Conservation (phyloP, 108 stramenopile species). For the Fragilaria radians region DNA sequence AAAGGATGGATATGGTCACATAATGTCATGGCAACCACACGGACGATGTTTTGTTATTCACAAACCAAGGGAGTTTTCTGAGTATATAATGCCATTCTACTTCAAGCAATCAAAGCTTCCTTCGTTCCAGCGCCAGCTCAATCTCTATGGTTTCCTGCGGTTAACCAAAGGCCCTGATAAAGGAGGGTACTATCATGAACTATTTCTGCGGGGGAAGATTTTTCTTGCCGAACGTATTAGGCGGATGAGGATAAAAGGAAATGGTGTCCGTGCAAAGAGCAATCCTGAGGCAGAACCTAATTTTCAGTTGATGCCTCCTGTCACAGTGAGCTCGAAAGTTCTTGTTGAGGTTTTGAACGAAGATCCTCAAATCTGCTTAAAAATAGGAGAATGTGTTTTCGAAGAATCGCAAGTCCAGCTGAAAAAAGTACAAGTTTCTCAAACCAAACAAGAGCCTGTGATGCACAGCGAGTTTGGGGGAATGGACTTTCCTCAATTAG, state of each 20-base stretch:
- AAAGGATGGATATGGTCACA: conserved; percentile 40
- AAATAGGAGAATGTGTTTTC: not conserved
- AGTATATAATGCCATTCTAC: conserved; percentile 74
- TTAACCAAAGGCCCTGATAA: conserved; percentile 60
- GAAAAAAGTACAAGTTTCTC: conserved; percentile 17
- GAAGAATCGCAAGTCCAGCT: not conserved
- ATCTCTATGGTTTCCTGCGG: conserved; percentile 87
- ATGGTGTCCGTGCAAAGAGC: conserved; percentile 54
- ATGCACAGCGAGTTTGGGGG: conserved; percentile 53
- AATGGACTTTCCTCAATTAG: conserved; percentile 40
- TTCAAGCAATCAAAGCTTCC: conserved; percentile 87
- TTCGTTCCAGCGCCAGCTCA: conserved; percentile 89
- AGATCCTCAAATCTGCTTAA: not conserved
- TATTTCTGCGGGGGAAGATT: conserved; percentile 58
- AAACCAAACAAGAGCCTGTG: too few species aligned
- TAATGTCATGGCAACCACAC: conserved; percentile 83
- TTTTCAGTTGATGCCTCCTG: conserved; percentile 66
- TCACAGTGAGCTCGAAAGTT: conserved; percentile 1
- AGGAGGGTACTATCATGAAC: conserved; percentile 74
- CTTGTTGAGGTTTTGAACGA: not conserved
- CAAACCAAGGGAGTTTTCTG: conserved; percentile 74
- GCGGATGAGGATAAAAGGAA: conserved; percentile 78
- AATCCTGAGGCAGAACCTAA: conserved; percentile 81
- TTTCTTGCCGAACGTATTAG: conserved; percentile 59
- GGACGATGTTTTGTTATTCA: conserved; percentile 85